A percentile compares a stretch with the other conserved stretches of the same genome.
Conservation (phyloP, 176 grass and related monocot genomes). For the Poa pratensis region DNA sequence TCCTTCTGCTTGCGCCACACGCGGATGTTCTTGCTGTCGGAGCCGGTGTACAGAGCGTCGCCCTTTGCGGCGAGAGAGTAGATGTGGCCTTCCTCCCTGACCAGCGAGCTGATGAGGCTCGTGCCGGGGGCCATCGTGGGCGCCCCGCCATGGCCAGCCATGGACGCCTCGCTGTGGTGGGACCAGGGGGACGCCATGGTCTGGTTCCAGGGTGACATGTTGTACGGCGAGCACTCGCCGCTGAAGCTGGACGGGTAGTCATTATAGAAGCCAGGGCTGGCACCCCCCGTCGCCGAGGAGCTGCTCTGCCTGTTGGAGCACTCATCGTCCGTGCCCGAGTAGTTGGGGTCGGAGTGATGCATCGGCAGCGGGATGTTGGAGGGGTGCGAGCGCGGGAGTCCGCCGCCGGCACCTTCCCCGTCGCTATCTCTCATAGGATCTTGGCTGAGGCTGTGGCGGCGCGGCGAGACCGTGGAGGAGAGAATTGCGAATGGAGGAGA, state of each 20-base stretch:
- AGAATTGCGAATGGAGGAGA: conserved; percentile 44
- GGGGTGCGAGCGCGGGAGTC: conserved; percentile 54
- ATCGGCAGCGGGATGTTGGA: conserved; percentile 51
- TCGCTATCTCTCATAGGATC: conserved; percentile 56
- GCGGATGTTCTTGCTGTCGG: conserved; percentile 99
- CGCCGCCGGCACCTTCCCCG: conserved; percentile 53
- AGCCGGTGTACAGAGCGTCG: conserved; percentile 86
- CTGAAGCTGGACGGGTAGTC: conserved; percentile 83
- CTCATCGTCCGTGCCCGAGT: conserved; percentile 61
- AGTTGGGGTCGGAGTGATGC: conserved; percentile 56
- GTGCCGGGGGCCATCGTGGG: conserved; percentile 39
- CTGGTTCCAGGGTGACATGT: conserved; percentile 98
- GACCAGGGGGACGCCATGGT: conserved; percentile 81
- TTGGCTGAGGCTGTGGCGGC: conserved; percentile 31
- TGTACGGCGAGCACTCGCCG: conserved; percentile 87
- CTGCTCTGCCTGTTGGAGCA: conserved; percentile 70
- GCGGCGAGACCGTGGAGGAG: conserved; percentile 7
- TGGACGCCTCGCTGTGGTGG: conserved; percentile 51
- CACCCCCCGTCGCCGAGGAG: conserved; percentile 63
- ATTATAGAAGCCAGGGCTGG: conserved; percentile 51
- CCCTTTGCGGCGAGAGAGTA: conserved; percentile 80
- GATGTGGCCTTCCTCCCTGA: conserved; percentile 89
- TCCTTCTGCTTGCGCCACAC: conserved; percentile 97
- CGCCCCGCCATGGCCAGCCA: not conserved
- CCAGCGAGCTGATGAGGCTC: conserved; percentile 66